These are phyloP conservation scores for Eimeria necatrix DNA, from an alignment of 169 alveolate genomes.

Conservation along the genomic window DNA sequence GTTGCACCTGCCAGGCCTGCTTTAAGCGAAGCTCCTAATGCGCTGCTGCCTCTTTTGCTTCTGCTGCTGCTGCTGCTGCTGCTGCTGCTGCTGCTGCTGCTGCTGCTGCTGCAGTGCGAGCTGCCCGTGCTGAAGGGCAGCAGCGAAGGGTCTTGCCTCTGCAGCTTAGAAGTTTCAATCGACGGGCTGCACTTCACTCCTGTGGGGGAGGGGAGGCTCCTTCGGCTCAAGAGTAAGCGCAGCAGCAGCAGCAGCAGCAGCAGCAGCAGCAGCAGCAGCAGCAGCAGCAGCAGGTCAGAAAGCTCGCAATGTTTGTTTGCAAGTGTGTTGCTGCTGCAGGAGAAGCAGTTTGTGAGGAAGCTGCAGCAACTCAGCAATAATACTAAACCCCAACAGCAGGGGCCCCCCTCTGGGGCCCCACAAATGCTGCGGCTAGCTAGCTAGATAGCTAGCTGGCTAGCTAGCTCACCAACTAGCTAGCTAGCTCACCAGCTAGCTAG, in stretches of 20 bases:
- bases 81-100: slow-evolving; percentile 2
- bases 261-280: slow-evolving; percentile 37
- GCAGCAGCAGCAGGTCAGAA: neutral
- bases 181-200: slow-evolving; percentile 51
- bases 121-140: slow-evolving; percentile 1
- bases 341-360: neutral
- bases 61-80: neutral
- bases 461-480: neutral
- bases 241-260: slow-evolving; percentile 14
- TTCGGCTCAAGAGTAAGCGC: neutral
- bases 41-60: too few relatives aligned
- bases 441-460: neutral
- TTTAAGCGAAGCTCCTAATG: too few relatives aligned
- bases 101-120: slow-evolving; percentile 40
- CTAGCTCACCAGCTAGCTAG: neutral
- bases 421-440: too few relatives aligned
- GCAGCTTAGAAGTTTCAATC: neutral
- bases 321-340: slow-evolving; percentile 15
- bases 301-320: neutral
- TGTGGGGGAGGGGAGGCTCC: slow-evolving; percentile 28
- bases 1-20: too few relatives aligned
- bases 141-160: slow-evolving; percentile 31
- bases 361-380: neutral
- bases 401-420: too few relatives aligned
- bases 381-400: neutral